These are phyloP conservation scores for Fusarium stilboides DNA, from an alignment of 2,329 filamentous ascomycete genomes.

Conservation along the genomic window DNA sequence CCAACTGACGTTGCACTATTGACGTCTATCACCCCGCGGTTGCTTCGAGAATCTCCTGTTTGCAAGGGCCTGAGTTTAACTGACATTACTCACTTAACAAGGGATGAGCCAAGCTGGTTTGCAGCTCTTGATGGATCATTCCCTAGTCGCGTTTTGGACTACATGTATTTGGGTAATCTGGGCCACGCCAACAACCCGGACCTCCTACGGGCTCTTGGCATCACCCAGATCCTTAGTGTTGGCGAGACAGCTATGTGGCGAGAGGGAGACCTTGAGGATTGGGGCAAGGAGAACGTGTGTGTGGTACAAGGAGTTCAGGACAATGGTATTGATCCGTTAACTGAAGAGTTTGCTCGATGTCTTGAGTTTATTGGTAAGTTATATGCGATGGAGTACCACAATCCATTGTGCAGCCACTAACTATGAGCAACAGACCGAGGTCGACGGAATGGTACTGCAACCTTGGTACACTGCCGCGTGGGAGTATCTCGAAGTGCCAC, in stretches of 20 bases:
- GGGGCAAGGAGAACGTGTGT: constrained; percentile 85
- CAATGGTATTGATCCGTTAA: constrained; percentile 95
- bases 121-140: constrained; percentile 88
- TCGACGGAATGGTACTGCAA: constrained; percentile 82
- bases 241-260: constrained; percentile 90
- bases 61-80: constrained; percentile 64
- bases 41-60: constrained; percentile 79
- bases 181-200: constrained; percentile 95
- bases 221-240: constrained; percentile 90
- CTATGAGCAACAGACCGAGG: constrained; percentile 76
- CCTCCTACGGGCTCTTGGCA: constrained; percentile 83
- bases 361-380: constrained; percentile 91
- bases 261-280: constrained; percentile 77
- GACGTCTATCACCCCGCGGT: constrained; percentile 80
- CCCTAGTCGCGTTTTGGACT: constrained; percentile 88
- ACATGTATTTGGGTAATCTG: constrained; percentile 97
- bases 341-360: constrained; percentile 86
- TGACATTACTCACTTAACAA: constrained; percentile 68
- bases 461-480: constrained; percentile 95
- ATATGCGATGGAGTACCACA: not conserved
- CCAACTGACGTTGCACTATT: constrained; percentile 89
- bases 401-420: constrained; percentile 12
- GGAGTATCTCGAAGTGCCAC: constrained; percentile 96
- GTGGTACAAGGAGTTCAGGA: constrained; percentile 91
- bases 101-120: constrained; percentile 83